Percentiles rank a stretch among this genome's conserved stretches.
Evolutionary conservation across 1,284 basidiomycete species (phyloP).

Genomic region (Trametes pubescens): DNA sequence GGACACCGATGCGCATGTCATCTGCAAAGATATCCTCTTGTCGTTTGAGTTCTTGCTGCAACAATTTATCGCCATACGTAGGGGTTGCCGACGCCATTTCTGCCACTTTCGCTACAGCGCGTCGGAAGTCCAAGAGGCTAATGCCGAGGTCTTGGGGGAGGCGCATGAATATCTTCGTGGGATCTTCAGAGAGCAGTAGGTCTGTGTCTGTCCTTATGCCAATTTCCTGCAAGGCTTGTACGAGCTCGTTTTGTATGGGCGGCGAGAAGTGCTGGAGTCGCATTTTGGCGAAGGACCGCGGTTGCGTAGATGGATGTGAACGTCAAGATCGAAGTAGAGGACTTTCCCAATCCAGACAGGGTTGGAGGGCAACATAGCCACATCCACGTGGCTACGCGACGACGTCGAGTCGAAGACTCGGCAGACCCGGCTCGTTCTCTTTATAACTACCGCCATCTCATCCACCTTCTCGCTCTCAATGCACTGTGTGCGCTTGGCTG

Average conservation of each 20-base stretch:
- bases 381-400: neutral
- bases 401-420: neutral
- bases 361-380: neutral
- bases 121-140: conserved; percentile 54
- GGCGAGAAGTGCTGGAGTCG: conserved; percentile 37
- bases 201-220: conserved; percentile 67
- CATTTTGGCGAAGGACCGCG: conserved; percentile 23
- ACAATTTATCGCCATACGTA: conserved; percentile 49
- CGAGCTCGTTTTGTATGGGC: conserved; percentile 40
- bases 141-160: conserved; percentile 57
- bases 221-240: conserved; percentile 46
- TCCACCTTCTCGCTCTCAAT: too few species aligned
- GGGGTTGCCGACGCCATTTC: conserved; percentile 53
- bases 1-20: conserved; percentile 50
- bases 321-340: neutral
- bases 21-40: conserved; percentile 38
- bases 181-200: conserved; percentile 58
- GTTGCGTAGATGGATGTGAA: neutral
- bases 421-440: neutral
- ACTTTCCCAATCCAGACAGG: neutral
- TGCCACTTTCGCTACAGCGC: conserved; percentile 49
- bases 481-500: too few species aligned
- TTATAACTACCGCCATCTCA: too few species aligned
- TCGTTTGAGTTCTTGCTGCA: conserved; percentile 37
- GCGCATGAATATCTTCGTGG: conserved; percentile 55